phyloP scores from a whole-genome alignment of 305 asterid genomes.

The Fraxinus xanthoxyloides region DNA sequence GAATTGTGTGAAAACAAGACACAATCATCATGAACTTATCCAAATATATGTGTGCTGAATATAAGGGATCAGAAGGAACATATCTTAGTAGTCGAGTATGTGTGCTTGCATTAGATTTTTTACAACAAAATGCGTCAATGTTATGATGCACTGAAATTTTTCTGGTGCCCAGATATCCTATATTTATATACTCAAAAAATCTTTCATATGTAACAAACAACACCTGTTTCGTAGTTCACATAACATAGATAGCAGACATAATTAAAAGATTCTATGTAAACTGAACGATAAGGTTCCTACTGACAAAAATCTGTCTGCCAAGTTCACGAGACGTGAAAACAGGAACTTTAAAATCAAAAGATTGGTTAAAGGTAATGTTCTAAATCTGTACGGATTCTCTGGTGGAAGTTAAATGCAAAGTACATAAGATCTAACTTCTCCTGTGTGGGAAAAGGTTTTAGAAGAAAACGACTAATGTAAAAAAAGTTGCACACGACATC shows the following conservation, averaged over 20 bases:
- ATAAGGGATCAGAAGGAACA: not conserved
- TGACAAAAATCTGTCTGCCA: not conserved
- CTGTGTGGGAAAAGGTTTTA: not conserved
- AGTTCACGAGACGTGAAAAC: not conserved
- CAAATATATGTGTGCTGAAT: not conserved
- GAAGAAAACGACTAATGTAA: not conserved
- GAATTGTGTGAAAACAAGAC: constrained; percentile 16
- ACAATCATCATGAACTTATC: not conserved
- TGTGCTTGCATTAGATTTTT: too few relatives aligned
- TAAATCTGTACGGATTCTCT: not conserved
- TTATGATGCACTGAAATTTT: too few relatives aligned
- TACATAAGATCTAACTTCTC: not conserved
- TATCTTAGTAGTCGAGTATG: not conserved
- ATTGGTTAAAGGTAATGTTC: not conserved
- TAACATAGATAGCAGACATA: not conserved
- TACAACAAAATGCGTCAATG: too few relatives aligned
- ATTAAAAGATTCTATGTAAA: not conserved
- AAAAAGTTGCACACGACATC: not conserved
- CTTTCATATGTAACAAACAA: not conserved
- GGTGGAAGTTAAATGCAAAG: not conserved
- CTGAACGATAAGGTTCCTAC: not conserved
- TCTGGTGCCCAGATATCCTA: not conserved
- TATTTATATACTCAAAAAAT: not conserved
- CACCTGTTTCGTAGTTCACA: not conserved
- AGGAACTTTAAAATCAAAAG: not conserved